Evolutionary conservation across 1,284 basidiomycete genomes (phyloP).

Genomic region (Phlebopus sp.): DNA sequence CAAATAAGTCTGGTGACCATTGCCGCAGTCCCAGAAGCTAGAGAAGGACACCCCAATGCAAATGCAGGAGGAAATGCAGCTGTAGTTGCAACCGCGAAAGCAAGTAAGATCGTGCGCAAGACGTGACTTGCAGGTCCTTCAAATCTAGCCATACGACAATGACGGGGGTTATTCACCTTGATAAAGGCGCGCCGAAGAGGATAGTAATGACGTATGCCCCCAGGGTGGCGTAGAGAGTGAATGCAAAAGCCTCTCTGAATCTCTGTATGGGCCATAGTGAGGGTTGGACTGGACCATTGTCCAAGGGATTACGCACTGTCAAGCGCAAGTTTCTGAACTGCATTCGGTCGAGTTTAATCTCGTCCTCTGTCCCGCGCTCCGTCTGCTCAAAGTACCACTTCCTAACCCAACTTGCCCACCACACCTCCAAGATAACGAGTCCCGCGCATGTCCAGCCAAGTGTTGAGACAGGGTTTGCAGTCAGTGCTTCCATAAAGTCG

Average conservation of each 20-base stretch:
- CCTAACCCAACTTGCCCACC: constrained; percentile 72
- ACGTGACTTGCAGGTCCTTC: constrained; percentile 39
- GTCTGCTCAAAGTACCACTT: constrained; percentile 46
- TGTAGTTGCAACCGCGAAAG: constrained; percentile 67
- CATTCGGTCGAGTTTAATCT: constrained; percentile 40
- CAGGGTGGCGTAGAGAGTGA: constrained; percentile 52
- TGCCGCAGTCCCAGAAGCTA: constrained; percentile 40
- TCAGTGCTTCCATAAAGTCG: constrained; percentile 64
- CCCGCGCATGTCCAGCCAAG: constrained; percentile 62
- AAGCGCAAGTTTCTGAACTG: constrained; percentile 28
- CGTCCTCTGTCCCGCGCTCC: constrained; percentile 29
- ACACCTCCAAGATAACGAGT: constrained; percentile 55
- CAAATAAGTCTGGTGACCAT: constrained; percentile 56
- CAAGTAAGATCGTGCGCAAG: constrained; percentile 63
- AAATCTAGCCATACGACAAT: constrained; percentile 9
- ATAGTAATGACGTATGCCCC: constrained; percentile 50
- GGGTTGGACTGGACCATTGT: constrained; percentile 1
- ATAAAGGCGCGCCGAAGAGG: constrained; percentile 75
- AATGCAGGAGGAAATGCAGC: constrained; percentile 68
- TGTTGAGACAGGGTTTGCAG: constrained; percentile 59
- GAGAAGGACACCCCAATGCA: constrained; percentile 62
- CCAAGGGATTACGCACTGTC: constrained; percentile 33
- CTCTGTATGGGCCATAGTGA: constrained; percentile 20
- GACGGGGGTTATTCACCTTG: constrained; percentile 42
- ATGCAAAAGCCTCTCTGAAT: constrained; percentile 47